Conservation (phyloP, 371 early-diverging fungal species). For the Mucor irregularis region DNA sequence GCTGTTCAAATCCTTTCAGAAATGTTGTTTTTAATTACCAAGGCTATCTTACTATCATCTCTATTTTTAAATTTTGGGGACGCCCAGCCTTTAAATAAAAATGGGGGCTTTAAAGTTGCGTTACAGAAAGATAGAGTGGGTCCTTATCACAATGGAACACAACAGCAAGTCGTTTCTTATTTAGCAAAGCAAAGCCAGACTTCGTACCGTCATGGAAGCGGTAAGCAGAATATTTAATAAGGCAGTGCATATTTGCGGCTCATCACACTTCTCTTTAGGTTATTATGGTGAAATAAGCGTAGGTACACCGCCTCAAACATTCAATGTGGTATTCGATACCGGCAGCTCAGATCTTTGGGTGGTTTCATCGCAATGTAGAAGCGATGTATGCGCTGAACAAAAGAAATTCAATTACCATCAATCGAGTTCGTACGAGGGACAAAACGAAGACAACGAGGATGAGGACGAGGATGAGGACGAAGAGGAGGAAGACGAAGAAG, state of each 20-base stretch:
- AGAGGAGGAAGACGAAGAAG: slow-evolving; percentile 3
- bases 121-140: slow-evolving; percentile 1
- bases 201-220: slow-evolving; percentile 41
- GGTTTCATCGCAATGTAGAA: slow-evolving; percentile 86
- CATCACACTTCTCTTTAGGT: slow-evolving; percentile 30
- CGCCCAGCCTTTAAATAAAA: slow-evolving; percentile 2
- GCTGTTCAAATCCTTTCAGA: background rate
- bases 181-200: slow-evolving; percentile 36
- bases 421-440: slow-evolving; percentile 12
- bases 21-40: no score
- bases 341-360: slow-evolving; percentile 85
- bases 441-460: background rate
- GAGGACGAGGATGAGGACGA: background rate
- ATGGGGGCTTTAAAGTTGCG: slow-evolving; percentile 6
- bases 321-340: slow-evolving; percentile 76
- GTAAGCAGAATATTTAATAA: slow-evolving; percentile 19
- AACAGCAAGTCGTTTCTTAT: slow-evolving; percentile 16
- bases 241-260: background rate
- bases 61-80: background rate
- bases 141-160: background rate
- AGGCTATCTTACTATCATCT: background rate
- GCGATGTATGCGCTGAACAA: slow-evolving; percentile 53
- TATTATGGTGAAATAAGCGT: slow-evolving; percentile 64
- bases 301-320: slow-evolving; percentile 69
- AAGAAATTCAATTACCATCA: slow-evolving; percentile 14